Base-by-base conservation (phyloP, 2,329 filamentous ascomycete genomes). In the Calycina herbarum region DNA sequence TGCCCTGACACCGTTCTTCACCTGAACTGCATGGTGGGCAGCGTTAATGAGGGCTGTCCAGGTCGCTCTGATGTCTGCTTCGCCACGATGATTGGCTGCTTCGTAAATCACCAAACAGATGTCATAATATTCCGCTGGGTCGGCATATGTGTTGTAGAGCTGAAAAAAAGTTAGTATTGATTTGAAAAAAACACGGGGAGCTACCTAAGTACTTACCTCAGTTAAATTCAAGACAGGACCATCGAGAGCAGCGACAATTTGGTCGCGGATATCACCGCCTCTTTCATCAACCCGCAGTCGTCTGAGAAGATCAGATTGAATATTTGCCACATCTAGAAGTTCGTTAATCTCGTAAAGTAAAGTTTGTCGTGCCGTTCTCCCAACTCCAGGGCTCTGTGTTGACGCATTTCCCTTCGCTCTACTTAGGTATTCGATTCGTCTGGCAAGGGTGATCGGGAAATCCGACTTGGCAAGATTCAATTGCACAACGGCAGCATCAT, bases 141-240 rank as follows among this genome's bases (percentile, higher is more conserved):
- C 94, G 64, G 94, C 93, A 73, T 93, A 99, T 69, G 88, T 82
- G 76, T 98, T 96, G 80, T 93, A 99, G n/a, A 99, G 87, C 88
- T 96, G 2, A 33, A 29, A 7, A 24, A 64, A 60, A 54, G 54
- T 71, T 67, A 72, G 66, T 42, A 42, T 61, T 61, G 73, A 65
- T 27, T 57, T 27, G 48, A 51, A 59, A 45, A 51, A 59, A 45
- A 8, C 35, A 38, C 13, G 10, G 13, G 17, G 27, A 2, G 57
- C 38, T 29, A 51, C 17, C 58, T 45, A 48, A 29, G 6, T 67
- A 82, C 89, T 81, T 84, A 95, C 92, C 71, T 89, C 87, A 68
- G 89, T 92, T 42, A 98, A 82, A 65, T 86, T 83, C 71, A 91
- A 84, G 59, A 98, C 90, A 59, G 87, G 85, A n/a, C 92, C 91